phyloP scores from a whole-genome alignment of 2,329 filamentous ascomycete species.

The Aspergillus fumigatus region DNA sequence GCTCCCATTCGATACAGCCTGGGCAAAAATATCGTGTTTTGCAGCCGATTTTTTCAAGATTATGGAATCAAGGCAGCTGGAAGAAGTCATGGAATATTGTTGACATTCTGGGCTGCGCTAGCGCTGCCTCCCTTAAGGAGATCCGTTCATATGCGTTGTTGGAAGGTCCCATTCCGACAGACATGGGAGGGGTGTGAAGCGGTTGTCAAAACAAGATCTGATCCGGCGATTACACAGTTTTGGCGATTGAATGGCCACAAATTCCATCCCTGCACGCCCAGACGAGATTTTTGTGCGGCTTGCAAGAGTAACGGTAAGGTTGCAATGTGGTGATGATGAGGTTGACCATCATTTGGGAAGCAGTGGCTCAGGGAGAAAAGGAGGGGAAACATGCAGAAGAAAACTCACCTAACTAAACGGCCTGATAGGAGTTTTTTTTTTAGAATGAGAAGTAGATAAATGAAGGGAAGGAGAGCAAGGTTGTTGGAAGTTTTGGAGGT shows the following conservation, averaged over 20 bases:
- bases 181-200: neutral
- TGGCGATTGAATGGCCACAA: neutral
- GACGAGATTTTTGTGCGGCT: neutral
- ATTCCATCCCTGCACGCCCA: neutral
- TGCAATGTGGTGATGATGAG: too few species aligned
- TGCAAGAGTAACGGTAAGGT: neutral
- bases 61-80: neutral
- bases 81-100: neutral
- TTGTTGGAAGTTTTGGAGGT: constrained; percentile 1
- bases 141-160: neutral
- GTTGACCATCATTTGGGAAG: neutral
- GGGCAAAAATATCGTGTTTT: neutral
- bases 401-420: neutral
- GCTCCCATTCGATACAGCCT: neutral
- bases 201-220: neutral
- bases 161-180: neutral
- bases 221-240: neutral
- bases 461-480: neutral
- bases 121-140: neutral
- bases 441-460: neutral
- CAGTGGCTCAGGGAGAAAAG: neutral
- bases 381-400: constrained; percentile 2
- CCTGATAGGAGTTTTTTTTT: neutral
- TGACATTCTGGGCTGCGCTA: neutral
- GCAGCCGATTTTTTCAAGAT: neutral